Conservation (phyloP, 163 green algal genomes). For the Chlorella variabilis region DNA sequence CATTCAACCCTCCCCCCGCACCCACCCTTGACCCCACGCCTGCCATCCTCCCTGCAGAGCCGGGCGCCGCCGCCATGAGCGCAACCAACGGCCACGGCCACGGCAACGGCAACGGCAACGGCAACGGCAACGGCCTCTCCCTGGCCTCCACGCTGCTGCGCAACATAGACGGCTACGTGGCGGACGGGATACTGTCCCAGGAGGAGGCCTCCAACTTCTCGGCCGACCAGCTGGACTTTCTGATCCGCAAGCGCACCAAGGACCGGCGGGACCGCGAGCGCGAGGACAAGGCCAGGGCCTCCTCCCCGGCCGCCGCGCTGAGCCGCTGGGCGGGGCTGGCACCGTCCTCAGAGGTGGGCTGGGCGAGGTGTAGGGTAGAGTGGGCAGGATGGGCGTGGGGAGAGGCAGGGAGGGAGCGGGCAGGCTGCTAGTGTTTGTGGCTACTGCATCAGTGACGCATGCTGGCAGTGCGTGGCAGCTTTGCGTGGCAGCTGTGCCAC, state of each 20-base stretch:
- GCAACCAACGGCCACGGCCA: neutral
- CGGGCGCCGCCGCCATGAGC: neutral
- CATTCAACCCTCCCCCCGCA: neutral
- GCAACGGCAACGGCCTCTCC: neutral
- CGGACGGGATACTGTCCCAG: neutral
- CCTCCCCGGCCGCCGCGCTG: neutral
- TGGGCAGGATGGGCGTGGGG: too few relatives aligned
- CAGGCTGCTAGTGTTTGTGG: too few relatives aligned
- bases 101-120: neutral
- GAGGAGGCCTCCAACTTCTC: conserved; percentile 7
- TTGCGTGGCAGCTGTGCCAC: too few relatives aligned
- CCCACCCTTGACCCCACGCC: too few relatives aligned
- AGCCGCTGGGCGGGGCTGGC: conserved; percentile 7
- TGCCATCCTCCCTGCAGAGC: conserved; percentile 7
- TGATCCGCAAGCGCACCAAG: conserved; percentile 21
- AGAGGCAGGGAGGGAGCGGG: too few relatives aligned
- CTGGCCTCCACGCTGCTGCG: conserved; percentile 1
- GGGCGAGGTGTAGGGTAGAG: too few relatives aligned
- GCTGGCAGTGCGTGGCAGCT: too few relatives aligned
- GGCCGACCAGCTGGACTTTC: conserved; percentile 8
- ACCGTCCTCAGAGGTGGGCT: neutral
- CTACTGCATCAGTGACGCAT: too few relatives aligned
- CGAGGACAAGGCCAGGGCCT: neutral
- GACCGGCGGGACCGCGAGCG: neutral
- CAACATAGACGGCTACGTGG: conserved; percentile 6